These are phyloP conservation scores for Diphasiastrum complanatum DNA, from an alignment of 83 land plant species.

Conservation along the genomic window DNA sequence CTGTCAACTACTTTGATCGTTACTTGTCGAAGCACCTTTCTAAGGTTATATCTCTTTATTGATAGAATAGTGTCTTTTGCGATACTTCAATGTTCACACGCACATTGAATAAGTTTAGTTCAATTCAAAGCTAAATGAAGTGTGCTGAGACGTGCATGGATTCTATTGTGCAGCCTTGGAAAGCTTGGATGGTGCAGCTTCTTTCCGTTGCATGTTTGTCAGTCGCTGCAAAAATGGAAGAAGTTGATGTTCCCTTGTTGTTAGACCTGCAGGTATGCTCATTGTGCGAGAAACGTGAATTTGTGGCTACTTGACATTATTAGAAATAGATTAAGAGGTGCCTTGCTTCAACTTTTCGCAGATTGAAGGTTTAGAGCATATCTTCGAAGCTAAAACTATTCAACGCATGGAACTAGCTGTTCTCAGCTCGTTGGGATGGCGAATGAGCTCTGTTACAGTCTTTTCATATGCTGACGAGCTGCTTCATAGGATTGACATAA, in stretches of 20 bases:
- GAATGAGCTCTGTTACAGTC: conserved; percentile 37
- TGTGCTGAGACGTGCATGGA: too few relatives aligned
- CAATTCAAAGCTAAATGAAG: too few relatives aligned
- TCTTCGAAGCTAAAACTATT: conserved; percentile 36
- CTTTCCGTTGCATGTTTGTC: conserved; percentile 58
- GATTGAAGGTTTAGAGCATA: conserved; percentile 12
- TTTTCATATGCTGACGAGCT: conserved; percentile 24
- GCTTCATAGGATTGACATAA: conserved; percentile 11
- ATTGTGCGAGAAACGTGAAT: not conserved
- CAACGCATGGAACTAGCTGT: conserved; percentile 44
- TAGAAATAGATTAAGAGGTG: too few relatives aligned
- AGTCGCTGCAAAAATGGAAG: conserved; percentile 69
- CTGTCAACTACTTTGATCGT: too few relatives aligned
- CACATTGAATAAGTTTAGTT: too few relatives aligned
- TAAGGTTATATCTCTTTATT: too few relatives aligned
- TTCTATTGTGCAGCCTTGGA: too few relatives aligned
- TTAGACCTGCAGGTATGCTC: conserved; percentile 52
- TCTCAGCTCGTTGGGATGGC: conserved; percentile 36
- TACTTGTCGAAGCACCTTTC: too few relatives aligned
- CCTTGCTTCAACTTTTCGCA: not conserved
- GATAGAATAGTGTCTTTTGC: too few relatives aligned
- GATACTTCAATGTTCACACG: too few relatives aligned
- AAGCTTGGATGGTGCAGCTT: conserved; percentile 65
- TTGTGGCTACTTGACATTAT: not conserved
- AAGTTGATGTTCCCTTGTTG: conserved; percentile 57